These are phyloP conservation scores for Stagonosporopsis chrysanthemi DNA, from an alignment of 2,329 filamentous ascomycete genomes.

Conservation along the genomic window DNA sequence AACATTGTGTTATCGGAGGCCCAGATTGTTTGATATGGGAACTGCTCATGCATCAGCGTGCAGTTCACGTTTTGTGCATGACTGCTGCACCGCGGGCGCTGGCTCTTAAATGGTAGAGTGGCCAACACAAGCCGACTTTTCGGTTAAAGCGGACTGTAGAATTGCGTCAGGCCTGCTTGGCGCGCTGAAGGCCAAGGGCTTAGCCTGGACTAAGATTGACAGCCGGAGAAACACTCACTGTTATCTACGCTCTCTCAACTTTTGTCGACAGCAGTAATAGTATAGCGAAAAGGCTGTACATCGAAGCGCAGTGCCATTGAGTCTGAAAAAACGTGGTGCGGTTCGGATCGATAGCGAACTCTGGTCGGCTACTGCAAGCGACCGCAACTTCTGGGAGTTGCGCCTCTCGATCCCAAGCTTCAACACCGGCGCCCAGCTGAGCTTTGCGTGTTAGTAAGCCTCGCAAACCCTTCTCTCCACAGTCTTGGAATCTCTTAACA, in stretches of 20 bases:
- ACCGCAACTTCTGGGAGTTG: slow-evolving; percentile 13
- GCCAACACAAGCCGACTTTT: slow-evolving; percentile 7
- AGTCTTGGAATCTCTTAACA: slow-evolving; percentile 23
- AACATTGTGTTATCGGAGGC: not conserved
- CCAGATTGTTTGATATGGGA: not conserved
- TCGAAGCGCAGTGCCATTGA: slow-evolving; percentile 30
- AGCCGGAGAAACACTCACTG: slow-evolving; percentile 11
- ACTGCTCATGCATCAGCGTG: not conserved
- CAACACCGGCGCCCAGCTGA: slow-evolving; percentile 25
- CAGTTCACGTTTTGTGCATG: too few species aligned
- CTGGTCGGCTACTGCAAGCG: slow-evolving; percentile 11
- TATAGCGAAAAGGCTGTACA: slow-evolving; percentile 5
- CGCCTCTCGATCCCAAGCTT: slow-evolving; percentile 29
- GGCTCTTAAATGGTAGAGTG: not conserved
- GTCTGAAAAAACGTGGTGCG: slow-evolving; percentile 2
- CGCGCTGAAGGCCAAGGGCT: slow-evolving; percentile 20
- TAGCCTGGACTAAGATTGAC: slow-evolving; percentile 22
- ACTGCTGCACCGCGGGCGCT: not conserved
- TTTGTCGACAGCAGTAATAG: slow-evolving; percentile 7
- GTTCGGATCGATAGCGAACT: slow-evolving; percentile 5
- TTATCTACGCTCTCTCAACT: slow-evolving; percentile 14
- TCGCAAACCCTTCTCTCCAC: slow-evolving; percentile 7
- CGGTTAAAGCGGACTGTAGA: slow-evolving; percentile 9
- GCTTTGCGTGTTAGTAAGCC: slow-evolving; percentile 25
- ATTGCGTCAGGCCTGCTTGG: slow-evolving; percentile 13